Conservation (phyloP, 306 rosid species). For the Vigna hirtella region DNA sequence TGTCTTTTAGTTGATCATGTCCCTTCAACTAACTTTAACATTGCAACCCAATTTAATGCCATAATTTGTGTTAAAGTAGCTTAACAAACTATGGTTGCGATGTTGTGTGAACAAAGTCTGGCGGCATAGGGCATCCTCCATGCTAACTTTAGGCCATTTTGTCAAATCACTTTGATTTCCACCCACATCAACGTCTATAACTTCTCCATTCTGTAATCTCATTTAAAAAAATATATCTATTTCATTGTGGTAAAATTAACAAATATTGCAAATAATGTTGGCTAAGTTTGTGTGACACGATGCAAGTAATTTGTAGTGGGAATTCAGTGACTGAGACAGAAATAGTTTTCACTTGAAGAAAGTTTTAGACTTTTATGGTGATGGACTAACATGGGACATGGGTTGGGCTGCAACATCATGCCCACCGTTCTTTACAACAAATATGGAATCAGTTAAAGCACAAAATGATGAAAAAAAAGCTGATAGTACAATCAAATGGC, state of each 20-base stretch:
- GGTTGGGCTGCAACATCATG: slow-evolving; percentile 43
- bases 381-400: slow-evolving; percentile 36
- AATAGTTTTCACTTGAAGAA: slow-evolving; percentile 32
- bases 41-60: neutral
- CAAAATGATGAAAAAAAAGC: slow-evolving; percentile 22
- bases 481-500: slow-evolving; percentile 31
- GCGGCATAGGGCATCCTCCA: slow-evolving; percentile 36
- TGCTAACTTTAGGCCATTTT: slow-evolving; percentile 38
- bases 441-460: slow-evolving; percentile 46
- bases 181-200: slow-evolving; percentile 43
- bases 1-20: neutral
- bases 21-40: neutral
- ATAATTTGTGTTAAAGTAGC: neutral
- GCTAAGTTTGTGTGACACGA: neutral
- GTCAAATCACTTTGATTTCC: slow-evolving; percentile 38
- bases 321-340: slow-evolving; percentile 21
- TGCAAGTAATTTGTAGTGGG: slow-evolving; percentile 21
- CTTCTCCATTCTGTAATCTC: slow-evolving; percentile 1
- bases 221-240: neutral
- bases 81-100: neutral
- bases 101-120: neutral
- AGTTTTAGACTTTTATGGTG: slow-evolving; percentile 39
- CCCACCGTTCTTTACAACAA: slow-evolving; percentile 43
- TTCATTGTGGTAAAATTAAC: too few species aligned
- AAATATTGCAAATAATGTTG: neutral